A percentile compares a stretch with the other conserved stretches of the same genome.
Conservation (phyloP, 2,329 filamentous ascomycete genomes). For the Epichloe sylvatica region DNA sequence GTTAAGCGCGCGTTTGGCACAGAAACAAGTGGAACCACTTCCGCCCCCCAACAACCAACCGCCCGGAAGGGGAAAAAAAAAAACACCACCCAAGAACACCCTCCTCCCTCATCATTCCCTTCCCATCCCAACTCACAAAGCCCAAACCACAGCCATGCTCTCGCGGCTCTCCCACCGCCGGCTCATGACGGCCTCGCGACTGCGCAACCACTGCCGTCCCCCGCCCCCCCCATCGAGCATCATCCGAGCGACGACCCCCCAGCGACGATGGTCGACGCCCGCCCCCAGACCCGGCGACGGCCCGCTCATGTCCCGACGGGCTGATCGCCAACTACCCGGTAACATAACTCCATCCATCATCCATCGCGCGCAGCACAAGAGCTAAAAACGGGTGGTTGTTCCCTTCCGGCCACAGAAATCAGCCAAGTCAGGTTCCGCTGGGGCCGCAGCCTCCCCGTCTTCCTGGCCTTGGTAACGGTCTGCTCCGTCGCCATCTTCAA, state of each 20-base stretch:
- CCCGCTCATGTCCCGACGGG: conserved; percentile 49
- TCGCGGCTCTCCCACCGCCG: conserved; percentile 12
- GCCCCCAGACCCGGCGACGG: conserved; percentile 46
- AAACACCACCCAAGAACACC: neutral
- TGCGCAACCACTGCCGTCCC: conserved; percentile 1
- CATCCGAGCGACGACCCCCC: conserved; percentile 7
- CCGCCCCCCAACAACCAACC: too few relatives aligned
- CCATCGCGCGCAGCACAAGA: neutral
- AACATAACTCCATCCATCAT: neutral
- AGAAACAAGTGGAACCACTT: too few relatives aligned
- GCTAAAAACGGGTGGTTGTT: too few relatives aligned
- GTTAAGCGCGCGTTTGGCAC: too few relatives aligned
- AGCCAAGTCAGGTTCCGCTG: conserved; percentile 41
- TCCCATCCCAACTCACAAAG: too few relatives aligned
- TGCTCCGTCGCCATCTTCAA: conserved; percentile 89
- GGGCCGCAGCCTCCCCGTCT: conserved; percentile 65
- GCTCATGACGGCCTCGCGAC: conserved; percentile 12
- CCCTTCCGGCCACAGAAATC: conserved; percentile 19
- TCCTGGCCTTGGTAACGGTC: conserved; percentile 54
- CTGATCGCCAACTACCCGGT: conserved; percentile 55
- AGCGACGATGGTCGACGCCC: conserved; percentile 36
- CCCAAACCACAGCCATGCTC: conserved; percentile 6
- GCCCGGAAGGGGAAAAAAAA: accelerated
- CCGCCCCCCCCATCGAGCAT: neutral
- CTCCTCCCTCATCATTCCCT: too few relatives aligned